Base-by-base conservation (phyloP, 1,284 basidiomycete species). In the Ceratobasidium sp. region DNA sequence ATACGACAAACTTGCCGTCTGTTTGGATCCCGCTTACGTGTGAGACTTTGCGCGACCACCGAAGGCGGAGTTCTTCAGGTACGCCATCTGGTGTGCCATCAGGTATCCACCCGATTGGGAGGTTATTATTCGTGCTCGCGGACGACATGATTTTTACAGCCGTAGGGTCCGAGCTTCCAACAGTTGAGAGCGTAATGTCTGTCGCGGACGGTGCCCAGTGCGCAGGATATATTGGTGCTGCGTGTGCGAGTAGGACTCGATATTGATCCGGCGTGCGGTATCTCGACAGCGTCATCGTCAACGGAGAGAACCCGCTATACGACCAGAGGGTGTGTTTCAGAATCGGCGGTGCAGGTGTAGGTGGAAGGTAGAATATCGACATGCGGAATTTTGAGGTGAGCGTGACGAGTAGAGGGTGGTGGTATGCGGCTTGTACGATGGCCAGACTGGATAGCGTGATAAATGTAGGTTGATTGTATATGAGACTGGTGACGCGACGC, bases 151-250 rank as follows among this genome's bases (percentile, higher is more conserved):
- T 49, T n/a, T 40, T 54, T 25, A 62, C 40, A 2, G 23, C 23
- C n/a, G 60, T 23, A 18, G 36, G 16, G 8, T 18, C 30, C 14
- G 33, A 21, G 33, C 61, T n/a, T n/a, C 60, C 38, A 44, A 36
- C 23, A 18, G 46, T 46, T 9, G 84, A 83, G 44, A 92, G 88
- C 58, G 90, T 84, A 54, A 92, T 81, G 76, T 92, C 91, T 5
- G 90, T 91, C 3, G 85, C 86, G 30, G 89, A 90, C n/a, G 89
- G 85, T 44, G 88, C 88, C 90, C 91, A 93, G 77, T 93, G 91
- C 9, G 82, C 82, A 1, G 91, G 91, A 78, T 90, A 92, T 44
- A 92, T 88, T n/a, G 90, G 91, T 30, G 86, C 82, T 9, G 89
- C 83, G 78, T 92, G 92, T 12, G 88, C 85, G 75, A 93, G 79